Evolutionary conservation across 129 eudicot genomes (phyloP).

Genomic region (carrot (Daucus carota)): DH1_v3.0 NC_030384.2:38025501-38026000

Average conservation of each 20-base stretch:
- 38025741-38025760: conserved; percentile 82
- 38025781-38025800: conserved; percentile 56
- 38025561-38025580: conserved; percentile 59
- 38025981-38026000: not conserved
- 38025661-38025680: not conserved
- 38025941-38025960: conserved; percentile 44
- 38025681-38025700: conserved; percentile 45
- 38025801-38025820: conserved; percentile 73
- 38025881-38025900: conserved; percentile 73
- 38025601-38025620: not conserved
- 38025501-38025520: conserved; percentile 68
- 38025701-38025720: conserved; percentile 90
- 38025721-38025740: conserved; percentile 75
- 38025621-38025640: not conserved
- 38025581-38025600: conserved; percentile 52
- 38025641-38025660: not conserved
- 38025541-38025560: conserved; percentile 70
- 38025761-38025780: conserved; percentile 82
- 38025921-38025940: conserved; percentile 97
- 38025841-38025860: conserved; percentile 78
- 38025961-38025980: not conserved
- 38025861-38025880: conserved; percentile 89
- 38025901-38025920: conserved; percentile 84
- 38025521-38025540: conserved; percentile 62
- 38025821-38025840: conserved; percentile 77